These are phyloP conservation scores for Colletotrichum navitas DNA, from an alignment of 2,329 filamentous ascomycete species.

Conservation along the genomic window DNA sequence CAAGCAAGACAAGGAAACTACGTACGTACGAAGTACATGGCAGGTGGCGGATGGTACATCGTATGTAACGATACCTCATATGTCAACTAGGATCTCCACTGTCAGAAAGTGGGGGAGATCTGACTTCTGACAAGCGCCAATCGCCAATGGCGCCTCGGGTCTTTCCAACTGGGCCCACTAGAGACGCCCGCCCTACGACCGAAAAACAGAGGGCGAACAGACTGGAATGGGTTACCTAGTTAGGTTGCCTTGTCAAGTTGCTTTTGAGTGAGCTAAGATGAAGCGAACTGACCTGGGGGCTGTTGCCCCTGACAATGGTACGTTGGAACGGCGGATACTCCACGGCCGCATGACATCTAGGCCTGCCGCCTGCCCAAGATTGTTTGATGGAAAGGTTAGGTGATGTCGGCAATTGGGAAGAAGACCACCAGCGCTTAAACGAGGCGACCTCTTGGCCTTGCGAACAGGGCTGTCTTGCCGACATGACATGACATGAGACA, in stretches of 20 bases:
- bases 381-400: not conserved
- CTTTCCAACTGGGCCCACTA: not conserved
- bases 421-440: not conserved
- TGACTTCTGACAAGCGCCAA: constrained; percentile 11
- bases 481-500: too few relatives aligned
- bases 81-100: not conserved
- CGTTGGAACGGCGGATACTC: not conserved
- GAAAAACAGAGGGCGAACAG: not conserved
- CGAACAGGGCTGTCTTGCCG: not conserved
- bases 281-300: not conserved
- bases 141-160: not conserved
- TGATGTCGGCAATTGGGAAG: not conserved
- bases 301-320: too few relatives aligned
- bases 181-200: not conserved
- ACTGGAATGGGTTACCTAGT: not conserved
- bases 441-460: not conserved
- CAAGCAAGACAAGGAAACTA: too few relatives aligned
- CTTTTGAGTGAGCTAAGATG: not conserved
- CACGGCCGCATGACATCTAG: too few relatives aligned
- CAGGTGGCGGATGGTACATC: too few relatives aligned
- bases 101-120: not conserved
- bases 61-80: not conserved
- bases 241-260: not conserved
- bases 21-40: too few relatives aligned
- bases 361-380: too few relatives aligned